Evolutionary conservation across 1,284 basidiomycete genomes (phyloP).

Genomic region (Sphaerobolus stellatus): DNA sequence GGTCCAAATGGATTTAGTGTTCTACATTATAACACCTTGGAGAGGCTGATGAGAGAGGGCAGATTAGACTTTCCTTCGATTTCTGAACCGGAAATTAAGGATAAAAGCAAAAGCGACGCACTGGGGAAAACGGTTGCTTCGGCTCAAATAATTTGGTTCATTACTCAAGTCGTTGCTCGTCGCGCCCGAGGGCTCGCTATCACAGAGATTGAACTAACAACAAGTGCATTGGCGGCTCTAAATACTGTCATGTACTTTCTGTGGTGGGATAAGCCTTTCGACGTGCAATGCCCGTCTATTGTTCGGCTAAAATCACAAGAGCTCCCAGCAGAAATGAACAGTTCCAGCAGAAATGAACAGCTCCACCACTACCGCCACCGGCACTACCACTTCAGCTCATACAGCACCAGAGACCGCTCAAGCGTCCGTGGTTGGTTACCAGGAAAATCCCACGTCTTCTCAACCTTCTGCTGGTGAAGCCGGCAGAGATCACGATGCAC

Average conservation of each 20-base stretch:
- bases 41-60: too few relatives aligned
- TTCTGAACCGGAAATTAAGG: background rate
- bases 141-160: background rate
- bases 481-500: too few relatives aligned
- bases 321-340: background rate
- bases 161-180: background rate
- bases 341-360: background rate
- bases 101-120: background rate
- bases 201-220: conserved; percentile 17
- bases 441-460: background rate
- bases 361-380: background rate
- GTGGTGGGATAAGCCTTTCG: conserved; percentile 21
- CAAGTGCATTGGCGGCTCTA: conserved; percentile 17
- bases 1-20: too few relatives aligned
- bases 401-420: background rate
- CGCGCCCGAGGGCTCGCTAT: background rate
- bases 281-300: conserved; percentile 12
- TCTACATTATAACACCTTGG: too few relatives aligned
- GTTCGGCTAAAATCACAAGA: conserved; percentile 1
- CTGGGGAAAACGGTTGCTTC: background rate
- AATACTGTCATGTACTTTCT: conserved; percentile 16
- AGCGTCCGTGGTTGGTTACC: background rate
- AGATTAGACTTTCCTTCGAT: background rate
- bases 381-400: too few relatives aligned
- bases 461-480: background rate